phyloP scores from a whole-genome alignment of 139 green algal genomes.

The Volvox africanus region DNA sequence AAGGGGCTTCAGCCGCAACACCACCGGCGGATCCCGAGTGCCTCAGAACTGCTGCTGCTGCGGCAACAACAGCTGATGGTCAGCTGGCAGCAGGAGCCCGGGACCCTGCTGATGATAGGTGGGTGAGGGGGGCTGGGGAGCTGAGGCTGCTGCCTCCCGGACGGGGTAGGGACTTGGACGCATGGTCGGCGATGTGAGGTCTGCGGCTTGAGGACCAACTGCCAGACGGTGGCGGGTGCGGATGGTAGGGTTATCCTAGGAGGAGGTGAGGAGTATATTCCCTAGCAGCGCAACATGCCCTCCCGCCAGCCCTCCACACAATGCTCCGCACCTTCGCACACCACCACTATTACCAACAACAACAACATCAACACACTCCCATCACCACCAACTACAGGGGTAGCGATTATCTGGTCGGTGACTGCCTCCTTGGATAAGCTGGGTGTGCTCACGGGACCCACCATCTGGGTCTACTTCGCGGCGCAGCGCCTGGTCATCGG shows the following conservation, averaged over 20 bases:
- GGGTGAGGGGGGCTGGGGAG: background rate
- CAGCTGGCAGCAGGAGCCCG: slow-evolving; percentile 42
- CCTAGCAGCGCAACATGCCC: too few relatives aligned
- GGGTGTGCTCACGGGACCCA: slow-evolving; percentile 48
- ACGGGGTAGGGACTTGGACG: too few relatives aligned
- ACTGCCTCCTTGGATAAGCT: slow-evolving; percentile 75
- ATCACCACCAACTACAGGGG: background rate
- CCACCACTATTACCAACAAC: too few relatives aligned
- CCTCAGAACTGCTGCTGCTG: background rate
- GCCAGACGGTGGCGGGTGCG: too few relatives aligned
- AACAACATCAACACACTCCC: too few relatives aligned
- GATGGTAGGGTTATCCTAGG: too few relatives aligned
- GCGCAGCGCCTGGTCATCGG: slow-evolving; percentile 36
- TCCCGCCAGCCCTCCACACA: too few relatives aligned
- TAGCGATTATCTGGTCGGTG: slow-evolving; percentile 59
- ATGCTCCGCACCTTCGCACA: too few relatives aligned
- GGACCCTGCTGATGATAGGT: slow-evolving; percentile 35
- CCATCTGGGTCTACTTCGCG: slow-evolving; percentile 60
- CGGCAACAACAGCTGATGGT: background rate
- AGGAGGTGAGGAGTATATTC: too few relatives aligned
- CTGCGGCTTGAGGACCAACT: too few relatives aligned
- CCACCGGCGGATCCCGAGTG: background rate
- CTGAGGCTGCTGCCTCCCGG: background rate
- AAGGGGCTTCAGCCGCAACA: background rate
- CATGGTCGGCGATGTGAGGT: too few relatives aligned